These are phyloP conservation scores for Cladosporium sp. DNA, from an alignment of 2,329 filamentous ascomycete genomes.

Conservation along the genomic window DNA sequence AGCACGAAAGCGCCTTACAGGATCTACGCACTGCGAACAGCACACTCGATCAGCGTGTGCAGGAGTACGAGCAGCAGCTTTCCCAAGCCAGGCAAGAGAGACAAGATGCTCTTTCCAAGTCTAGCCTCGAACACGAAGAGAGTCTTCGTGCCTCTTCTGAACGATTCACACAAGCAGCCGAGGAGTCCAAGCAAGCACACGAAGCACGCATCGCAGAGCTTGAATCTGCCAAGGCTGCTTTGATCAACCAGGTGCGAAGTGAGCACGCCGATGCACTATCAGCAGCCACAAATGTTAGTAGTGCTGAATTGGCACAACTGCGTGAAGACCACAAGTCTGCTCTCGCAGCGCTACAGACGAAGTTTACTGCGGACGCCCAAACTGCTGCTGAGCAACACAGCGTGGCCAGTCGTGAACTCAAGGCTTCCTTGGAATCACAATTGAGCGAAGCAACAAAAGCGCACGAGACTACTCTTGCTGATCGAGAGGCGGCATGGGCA, in stretches of 20 bases:
- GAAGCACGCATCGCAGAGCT: constrained; percentile 16
- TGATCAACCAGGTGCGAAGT: constrained; percentile 9
- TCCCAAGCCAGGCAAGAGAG: constrained; percentile 13
- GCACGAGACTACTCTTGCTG: constrained; percentile 17
- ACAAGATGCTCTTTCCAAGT: constrained; percentile 5
- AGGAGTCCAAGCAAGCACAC: neutral
- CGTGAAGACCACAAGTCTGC: constrained; percentile 15
- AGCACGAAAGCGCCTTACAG: neutral
- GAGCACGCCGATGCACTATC: constrained; percentile 14
- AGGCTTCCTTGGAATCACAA: neutral
- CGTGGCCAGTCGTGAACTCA: neutral
- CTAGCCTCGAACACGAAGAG: constrained; percentile 9
- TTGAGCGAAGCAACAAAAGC: constrained; percentile 15
- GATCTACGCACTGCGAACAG: neutral
- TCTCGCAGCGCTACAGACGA: constrained; percentile 9
- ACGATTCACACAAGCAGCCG: constrained; percentile 12
- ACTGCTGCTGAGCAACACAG: constrained; percentile 12
- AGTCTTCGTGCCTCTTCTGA: constrained; percentile 7
- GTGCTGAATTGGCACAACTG: constrained; percentile 16
- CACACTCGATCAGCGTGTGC: constrained; percentile 3
- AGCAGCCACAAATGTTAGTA: constrained; percentile 9
- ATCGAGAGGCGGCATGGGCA: constrained; percentile 21
- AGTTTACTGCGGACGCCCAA: neutral
- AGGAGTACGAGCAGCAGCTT: constrained; percentile 14
- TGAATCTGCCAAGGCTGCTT: constrained; percentile 13